Evolutionary conservation across 1,139 yeast species (phyloP), one percentile per base, ranked within the genome.

Genomic region (Geotrichum histeridarum): DNA sequence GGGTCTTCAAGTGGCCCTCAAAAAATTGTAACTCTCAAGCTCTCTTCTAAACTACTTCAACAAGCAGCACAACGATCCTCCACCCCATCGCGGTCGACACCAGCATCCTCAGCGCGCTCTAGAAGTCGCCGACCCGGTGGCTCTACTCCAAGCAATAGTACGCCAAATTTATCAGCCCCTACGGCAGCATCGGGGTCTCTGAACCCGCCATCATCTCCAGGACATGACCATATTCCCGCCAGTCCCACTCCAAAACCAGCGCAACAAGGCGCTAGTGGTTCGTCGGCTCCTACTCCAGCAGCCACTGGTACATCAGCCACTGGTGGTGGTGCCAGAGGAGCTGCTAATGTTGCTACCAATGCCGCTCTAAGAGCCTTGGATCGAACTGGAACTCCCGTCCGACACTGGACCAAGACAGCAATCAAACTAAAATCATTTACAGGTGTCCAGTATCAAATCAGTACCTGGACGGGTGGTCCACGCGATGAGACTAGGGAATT

Each of bases 381-480:
- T 60, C 76, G 76, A 57, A 67, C 78, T 8, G 82, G 83, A 1
- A 73, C 70, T 53, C 79, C 80, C 22, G 73, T 75, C 39, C 73
- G 77, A 54, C 74, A 71, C 60, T 82, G 87, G 86, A 66, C 63
- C 8, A 79, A 79, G 62, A 70, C 72, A 53, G 76, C 78, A 0
- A 61, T 74, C 11, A 63, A 70, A 49, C 74, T 82, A 60, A 79
- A 78, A 65, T 77, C 83, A n/a, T 82, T 82, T 62, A 81, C 84
- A 11, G 86, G 87, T 11, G 79, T 77, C 63, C 74, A 74, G 58
- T 77, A 78, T 52, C 68, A 71, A n/a, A 71, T 81, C 58, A 65
- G 67, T 7, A 65, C 73, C 4, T 82, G 79, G 78, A 64, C 65
- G 4, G 75, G 76, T 17, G 63, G 56, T 14, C 52, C 56, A 1